Conservation (phyloP, 1,284 basidiomycete species). For the Phellinidium pouzarii region DNA sequence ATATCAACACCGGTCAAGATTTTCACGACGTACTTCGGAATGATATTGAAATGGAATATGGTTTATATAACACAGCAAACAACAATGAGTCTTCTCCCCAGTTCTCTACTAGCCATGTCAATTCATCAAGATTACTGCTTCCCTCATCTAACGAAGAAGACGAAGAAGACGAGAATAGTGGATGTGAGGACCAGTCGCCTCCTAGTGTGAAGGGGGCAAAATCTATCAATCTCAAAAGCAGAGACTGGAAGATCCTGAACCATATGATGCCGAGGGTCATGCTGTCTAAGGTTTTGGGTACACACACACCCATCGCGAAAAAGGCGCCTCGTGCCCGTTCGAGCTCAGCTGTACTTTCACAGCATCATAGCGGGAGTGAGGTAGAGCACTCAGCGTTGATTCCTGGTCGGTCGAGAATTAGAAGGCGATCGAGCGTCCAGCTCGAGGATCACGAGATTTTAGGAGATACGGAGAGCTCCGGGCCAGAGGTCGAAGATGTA, state of each 20-base stretch:
- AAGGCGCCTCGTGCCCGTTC: neutral
- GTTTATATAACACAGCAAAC: neutral
- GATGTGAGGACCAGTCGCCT: neutral
- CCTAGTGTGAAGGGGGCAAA: neutral
- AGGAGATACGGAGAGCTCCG: constrained; percentile 46
- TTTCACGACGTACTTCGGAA: neutral
- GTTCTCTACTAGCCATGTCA: neutral
- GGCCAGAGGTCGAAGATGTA: constrained; percentile 24
- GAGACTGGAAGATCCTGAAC: constrained; percentile 29
- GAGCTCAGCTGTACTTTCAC: neutral
- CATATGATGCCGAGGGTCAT: constrained; percentile 42
- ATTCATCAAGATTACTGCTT: neutral
- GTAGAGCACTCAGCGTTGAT: constrained; percentile 23
- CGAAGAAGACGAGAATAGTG: neutral
- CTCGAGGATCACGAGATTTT: constrained; percentile 28
- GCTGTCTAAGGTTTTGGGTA: constrained; percentile 27
- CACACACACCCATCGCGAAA: constrained; percentile 9
- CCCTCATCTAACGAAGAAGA: neutral
- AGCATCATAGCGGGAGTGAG: neutral
- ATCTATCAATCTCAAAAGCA: constrained; percentile 24
- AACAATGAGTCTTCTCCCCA: neutral
- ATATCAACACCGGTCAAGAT: neutral
- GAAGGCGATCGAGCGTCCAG: constrained; percentile 28
- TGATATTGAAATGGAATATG: neutral
- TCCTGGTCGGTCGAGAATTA: constrained; percentile 40